Evolutionary conservation across 768 basidiomycete genomes (phyloP).

Genomic region (Trametes villosa): DNA sequence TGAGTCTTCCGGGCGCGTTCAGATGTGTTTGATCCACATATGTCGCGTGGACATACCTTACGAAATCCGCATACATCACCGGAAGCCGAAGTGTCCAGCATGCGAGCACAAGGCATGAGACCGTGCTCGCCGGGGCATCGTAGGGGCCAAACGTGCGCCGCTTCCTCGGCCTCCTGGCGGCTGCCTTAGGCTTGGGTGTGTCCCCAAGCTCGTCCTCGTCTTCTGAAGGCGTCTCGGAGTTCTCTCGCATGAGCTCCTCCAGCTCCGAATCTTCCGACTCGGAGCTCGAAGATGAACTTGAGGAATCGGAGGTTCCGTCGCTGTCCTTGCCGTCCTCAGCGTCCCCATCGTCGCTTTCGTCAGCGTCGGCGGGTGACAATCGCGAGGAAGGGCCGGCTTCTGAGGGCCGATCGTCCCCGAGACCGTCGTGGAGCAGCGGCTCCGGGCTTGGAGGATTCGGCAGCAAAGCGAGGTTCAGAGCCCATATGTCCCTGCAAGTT

Average conservation of each 20-base stretch:
- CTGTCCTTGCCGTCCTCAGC: slow-evolving; percentile 32
- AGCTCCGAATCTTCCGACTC: slow-evolving; percentile 41
- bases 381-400: neutral
- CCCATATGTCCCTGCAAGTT: slow-evolving; percentile 83
- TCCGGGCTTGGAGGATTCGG: slow-evolving; percentile 64
- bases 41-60: slow-evolving; percentile 70
- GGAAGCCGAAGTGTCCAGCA: slow-evolving; percentile 85
- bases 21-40: no score
- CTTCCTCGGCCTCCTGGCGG: slow-evolving; percentile 18
- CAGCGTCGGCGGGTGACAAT: neutral
- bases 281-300: slow-evolving; percentile 38
- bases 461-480: slow-evolving; percentile 66
- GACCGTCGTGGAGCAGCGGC: slow-evolving; percentile 50
- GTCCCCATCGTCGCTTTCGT: neutral
- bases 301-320: slow-evolving; percentile 4
- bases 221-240: slow-evolving; percentile 39
- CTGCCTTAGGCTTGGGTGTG: slow-evolving; percentile 2
- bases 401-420: neutral
- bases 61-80: slow-evolving; percentile 73
- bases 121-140: slow-evolving; percentile 50
- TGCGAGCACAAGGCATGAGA: slow-evolving; percentile 73
- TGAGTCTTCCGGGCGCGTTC: slow-evolving; percentile 50
- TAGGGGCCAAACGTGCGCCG: slow-evolving; percentile 33
- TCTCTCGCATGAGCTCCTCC: slow-evolving; percentile 43
- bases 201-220: slow-evolving; percentile 31